Conservation (phyloP, 768 basidiomycete species). For the Termitomyces sp. region DNA sequence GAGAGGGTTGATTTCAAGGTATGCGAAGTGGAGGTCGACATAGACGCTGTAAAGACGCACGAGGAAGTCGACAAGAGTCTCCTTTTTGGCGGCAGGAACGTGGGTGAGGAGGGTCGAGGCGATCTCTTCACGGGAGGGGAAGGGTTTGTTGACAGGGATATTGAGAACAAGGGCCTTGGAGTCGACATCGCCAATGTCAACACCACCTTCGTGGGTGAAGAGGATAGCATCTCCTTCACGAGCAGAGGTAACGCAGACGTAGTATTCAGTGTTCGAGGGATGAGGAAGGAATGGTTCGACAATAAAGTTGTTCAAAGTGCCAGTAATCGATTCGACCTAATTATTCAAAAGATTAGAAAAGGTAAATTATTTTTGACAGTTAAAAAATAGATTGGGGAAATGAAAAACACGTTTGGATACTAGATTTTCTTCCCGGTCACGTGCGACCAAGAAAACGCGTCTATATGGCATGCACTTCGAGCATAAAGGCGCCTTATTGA, state of each 20-base stretch:
- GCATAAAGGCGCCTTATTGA: neutral
- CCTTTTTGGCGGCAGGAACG: slow-evolving; percentile 81
- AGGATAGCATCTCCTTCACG: slow-evolving; percentile 95
- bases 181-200: slow-evolving; percentile 98
- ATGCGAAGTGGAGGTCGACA: slow-evolving; percentile 98
- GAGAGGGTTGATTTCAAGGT: slow-evolving; percentile 99
- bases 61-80: slow-evolving; percentile 92
- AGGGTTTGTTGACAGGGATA: slow-evolving; percentile 65
- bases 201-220: slow-evolving; percentile 98
- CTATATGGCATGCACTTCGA: neutral
- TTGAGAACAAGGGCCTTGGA: slow-evolving; percentile 90
- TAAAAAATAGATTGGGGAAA: neutral
- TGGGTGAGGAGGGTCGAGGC: slow-evolving; percentile 71
- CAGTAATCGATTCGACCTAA: slow-evolving; percentile 90
- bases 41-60: slow-evolving; percentile 94
- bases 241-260: slow-evolving; percentile 95
- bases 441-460: slow-evolving; percentile 21
- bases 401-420: neutral
- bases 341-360: slow-evolving; percentile 1
- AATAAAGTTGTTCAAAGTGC: slow-evolving; percentile 95
- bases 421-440: slow-evolving; percentile 10
- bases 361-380: neutral
- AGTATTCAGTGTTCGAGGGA: slow-evolving; percentile 90
- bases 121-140: slow-evolving; percentile 81
- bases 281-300: slow-evolving; percentile 99